Base-by-base conservation (phyloP, 1,139 yeast species). In the Debaryomycetaceae sp. region DNA sequence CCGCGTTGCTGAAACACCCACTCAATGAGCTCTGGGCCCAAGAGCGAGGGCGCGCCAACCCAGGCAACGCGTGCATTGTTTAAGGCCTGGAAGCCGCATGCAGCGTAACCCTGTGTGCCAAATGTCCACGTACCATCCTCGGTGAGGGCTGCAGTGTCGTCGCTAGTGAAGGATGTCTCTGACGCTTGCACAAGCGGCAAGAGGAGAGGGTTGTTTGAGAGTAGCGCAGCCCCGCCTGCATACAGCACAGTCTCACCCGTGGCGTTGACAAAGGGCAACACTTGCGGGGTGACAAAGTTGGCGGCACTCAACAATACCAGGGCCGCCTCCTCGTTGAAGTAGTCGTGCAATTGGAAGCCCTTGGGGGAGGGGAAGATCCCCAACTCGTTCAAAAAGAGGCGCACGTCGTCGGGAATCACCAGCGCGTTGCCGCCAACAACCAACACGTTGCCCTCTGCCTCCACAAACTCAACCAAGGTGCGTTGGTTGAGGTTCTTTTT, bases 361-460 rank as follows among this genome's bases (percentile, higher is more conserved):
- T 78, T 82, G 36, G 96, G 95, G 25, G 95, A 72, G 37, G 96
- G 85, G 47, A 69, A 75, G 32, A 93, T 79, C 18, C 96, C 98
- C 43, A 88, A 59, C 53, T 89, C 89, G 45, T 79, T 76, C 46
- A 85, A 70, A 46, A 83, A 81, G 4, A 71, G 61, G 38, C 88
- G 73, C 19, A 82, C 58, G 15, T 81, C 74, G 29, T 83, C 88
- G 18, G 93, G 84, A 17, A 78, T 62, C 8, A 22, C 29, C n/a
- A 56, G 51, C 17, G 51, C 40, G 16, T 23, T 14, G 13, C 54
- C 59, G n/a, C 81, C 81, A 18, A 86, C 63, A 13, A 81, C 74
- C 19, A 91, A 51, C 11, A 91, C 51, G 51, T 88, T 83, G 37
- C 96, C 96, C 26, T 89, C 84, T 28, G 51, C 53, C 46, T 73